Evolutionary conservation across 768 basidiomycete species (phyloP).

Genomic region (Gloeophyllum trabeum): DNA sequence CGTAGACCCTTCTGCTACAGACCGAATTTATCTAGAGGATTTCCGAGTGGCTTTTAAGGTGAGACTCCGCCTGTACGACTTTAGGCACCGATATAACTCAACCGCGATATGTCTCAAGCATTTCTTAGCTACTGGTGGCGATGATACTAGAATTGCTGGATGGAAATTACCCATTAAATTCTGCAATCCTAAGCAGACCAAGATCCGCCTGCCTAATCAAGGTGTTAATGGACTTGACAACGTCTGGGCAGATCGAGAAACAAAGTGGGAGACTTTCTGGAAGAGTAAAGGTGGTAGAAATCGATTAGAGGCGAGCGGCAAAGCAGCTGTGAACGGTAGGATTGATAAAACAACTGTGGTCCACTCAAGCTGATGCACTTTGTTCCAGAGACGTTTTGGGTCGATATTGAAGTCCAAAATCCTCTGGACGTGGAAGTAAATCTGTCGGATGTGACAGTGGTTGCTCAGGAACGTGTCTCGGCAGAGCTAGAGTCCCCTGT

Average conservation of each 20-base stretch:
- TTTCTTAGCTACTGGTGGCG: slow-evolving; percentile 46
- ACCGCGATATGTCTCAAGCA: slow-evolving; percentile 41
- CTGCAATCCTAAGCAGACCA: slow-evolving; percentile 45
- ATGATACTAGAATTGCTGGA: slow-evolving; percentile 27
- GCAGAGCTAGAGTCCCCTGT: slow-evolving; percentile 19
- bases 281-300: slow-evolving; percentile 41
- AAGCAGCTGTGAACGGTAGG: slow-evolving; percentile 55
- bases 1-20: too few species aligned
- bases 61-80: slow-evolving; percentile 9
- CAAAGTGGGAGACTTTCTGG: slow-evolving; percentile 54
- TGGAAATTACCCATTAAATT: slow-evolving; percentile 59
- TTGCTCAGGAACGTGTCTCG: slow-evolving; percentile 29
- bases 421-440: slow-evolving; percentile 68
- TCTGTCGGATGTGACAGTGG: slow-evolving; percentile 47
- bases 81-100: not conserved
- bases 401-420: slow-evolving; percentile 61
- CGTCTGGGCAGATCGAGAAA: slow-evolving; percentile 58
- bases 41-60: slow-evolving; percentile 82
- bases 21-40: slow-evolving; percentile 76
- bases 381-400: slow-evolving; percentile 58
- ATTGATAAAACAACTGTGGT: not conserved
- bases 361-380: slow-evolving; percentile 6
- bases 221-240: slow-evolving; percentile 26
- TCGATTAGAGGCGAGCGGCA: slow-evolving; percentile 39
- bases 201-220: slow-evolving; percentile 45